Evolutionary conservation across 148 eudicot species (phyloP).

Genomic region (Vaccinium macrocarpon): DNA sequence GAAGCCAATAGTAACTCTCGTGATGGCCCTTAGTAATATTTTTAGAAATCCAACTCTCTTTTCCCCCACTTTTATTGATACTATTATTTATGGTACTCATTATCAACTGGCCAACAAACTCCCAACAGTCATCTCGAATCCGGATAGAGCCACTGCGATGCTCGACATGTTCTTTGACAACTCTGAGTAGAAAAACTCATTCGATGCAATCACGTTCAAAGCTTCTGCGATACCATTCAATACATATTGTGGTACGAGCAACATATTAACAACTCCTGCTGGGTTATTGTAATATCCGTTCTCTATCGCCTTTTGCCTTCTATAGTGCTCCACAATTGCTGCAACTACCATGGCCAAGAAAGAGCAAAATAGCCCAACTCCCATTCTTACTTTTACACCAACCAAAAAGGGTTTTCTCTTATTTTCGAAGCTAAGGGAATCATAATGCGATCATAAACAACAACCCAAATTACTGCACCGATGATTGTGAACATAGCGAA

Average conservation of each 20-base stretch:
- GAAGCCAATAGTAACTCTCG: conserved; percentile 73
- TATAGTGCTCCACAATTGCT: conserved; percentile 48
- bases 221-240: conserved; percentile 81
- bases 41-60: conserved; percentile 60
- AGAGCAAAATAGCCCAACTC: conserved; percentile 54
- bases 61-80: conserved; percentile 43
- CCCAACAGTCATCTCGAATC: conserved; percentile 67
- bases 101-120: conserved; percentile 55
- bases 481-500: conserved; percentile 55
- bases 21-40: conserved; percentile 72
- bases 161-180: conserved; percentile 89
- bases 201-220: not conserved
- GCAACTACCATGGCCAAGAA: conserved; percentile 12
- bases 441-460: conserved; percentile 64
- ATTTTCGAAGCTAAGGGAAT: conserved; percentile 70
- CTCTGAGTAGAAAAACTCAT: conserved; percentile 76
- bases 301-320: conserved; percentile 47
- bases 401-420: conserved; percentile 45
- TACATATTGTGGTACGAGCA: conserved; percentile 53
- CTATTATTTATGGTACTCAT: conserved; percentile 43
- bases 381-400: conserved; percentile 68
- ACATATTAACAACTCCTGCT: conserved; percentile 41
- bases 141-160: conserved; percentile 49
- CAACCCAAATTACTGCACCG: conserved; percentile 59
- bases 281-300: conserved; percentile 41